Conservation (phyloP, 768 basidiomycete species). For the Baorangia bicolor region DNA sequence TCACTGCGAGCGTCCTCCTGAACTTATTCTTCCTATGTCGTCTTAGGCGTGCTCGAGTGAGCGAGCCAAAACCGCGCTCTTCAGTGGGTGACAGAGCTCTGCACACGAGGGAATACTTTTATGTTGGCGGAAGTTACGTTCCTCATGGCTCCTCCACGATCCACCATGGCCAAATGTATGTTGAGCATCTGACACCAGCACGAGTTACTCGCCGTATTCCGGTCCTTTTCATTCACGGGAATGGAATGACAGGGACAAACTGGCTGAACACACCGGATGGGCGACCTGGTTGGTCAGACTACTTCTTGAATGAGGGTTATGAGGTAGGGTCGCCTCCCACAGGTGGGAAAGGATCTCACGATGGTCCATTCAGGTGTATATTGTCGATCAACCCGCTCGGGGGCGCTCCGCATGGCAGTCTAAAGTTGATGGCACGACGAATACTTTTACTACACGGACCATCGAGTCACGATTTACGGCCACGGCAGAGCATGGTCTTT, state of each 20-base stretch:
- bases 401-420: constrained; percentile 47
- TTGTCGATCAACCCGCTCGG: constrained; percentile 47
- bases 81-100: constrained; percentile 29
- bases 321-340: constrained; percentile 35
- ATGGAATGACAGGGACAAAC: constrained; percentile 52
- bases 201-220: constrained; percentile 39
- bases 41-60: not conserved
- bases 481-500: constrained; percentile 38
- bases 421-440: constrained; percentile 37
- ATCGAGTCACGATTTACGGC: constrained; percentile 47
- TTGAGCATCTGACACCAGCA: constrained; percentile 47
- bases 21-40: constrained; percentile 19
- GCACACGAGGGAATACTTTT: constrained; percentile 49
- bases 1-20: constrained; percentile 15
- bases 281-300: constrained; percentile 56
- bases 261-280: constrained; percentile 57
- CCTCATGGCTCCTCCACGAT: constrained; percentile 37
- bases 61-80: not conserved
- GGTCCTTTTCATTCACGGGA: constrained; percentile 49
- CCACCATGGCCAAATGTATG: constrained; percentile 49
- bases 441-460: constrained; percentile 26
- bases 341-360: not conserved
- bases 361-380: constrained; percentile 34
- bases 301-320: constrained; percentile 49
- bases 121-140: constrained; percentile 45